Conservation (phyloP, 371 early-diverging fungal genomes). For the Nematocida major region DNA sequence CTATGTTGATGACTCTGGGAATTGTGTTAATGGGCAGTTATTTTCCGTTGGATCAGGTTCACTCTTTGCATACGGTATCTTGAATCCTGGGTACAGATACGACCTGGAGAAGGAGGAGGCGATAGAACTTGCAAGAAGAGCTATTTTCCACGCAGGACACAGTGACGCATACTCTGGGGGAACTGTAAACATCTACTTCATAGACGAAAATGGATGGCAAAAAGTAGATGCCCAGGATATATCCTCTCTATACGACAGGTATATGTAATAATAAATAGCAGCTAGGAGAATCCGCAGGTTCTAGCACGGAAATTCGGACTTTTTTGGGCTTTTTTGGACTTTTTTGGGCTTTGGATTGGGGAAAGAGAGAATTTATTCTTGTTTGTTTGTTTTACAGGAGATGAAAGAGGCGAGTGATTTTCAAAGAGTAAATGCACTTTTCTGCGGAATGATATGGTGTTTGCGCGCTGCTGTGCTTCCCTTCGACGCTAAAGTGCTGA, state of each 20-base stretch:
- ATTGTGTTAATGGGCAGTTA: constrained; percentile 77
- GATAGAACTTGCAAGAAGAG: constrained; percentile 80
- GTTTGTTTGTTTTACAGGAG: not conserved
- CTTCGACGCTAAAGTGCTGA: constrained; percentile 35
- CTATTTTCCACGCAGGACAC: constrained; percentile 95
- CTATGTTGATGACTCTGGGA: constrained; percentile 94
- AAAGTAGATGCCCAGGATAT: constrained; percentile 64
- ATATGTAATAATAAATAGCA: constrained; percentile 50
- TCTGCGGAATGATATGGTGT: not conserved
- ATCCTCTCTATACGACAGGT: constrained; percentile 55
- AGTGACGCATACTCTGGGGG: constrained; percentile 98
- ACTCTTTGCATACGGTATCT: constrained; percentile 86
- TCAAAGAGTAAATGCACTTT: not conserved
- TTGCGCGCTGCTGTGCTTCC: constrained; percentile 1
- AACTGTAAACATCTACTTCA: constrained; percentile 70
- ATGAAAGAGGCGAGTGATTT: not conserved
- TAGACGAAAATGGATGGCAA: constrained; percentile 63
- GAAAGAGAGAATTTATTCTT: not conserved
- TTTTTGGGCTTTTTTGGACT: not conserved
- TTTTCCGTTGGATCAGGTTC: constrained; percentile 96
- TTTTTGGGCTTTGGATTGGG: not conserved
- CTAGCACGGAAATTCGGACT: not conserved
- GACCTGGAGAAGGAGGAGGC: constrained; percentile 85
- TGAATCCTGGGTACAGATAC: constrained; percentile 79
- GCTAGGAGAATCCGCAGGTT: not conserved